Evolutionary conservation across 2,329 filamentous ascomycete species (phyloP).

Genomic region (Phaeosphaeriaceae sp.): DNA sequence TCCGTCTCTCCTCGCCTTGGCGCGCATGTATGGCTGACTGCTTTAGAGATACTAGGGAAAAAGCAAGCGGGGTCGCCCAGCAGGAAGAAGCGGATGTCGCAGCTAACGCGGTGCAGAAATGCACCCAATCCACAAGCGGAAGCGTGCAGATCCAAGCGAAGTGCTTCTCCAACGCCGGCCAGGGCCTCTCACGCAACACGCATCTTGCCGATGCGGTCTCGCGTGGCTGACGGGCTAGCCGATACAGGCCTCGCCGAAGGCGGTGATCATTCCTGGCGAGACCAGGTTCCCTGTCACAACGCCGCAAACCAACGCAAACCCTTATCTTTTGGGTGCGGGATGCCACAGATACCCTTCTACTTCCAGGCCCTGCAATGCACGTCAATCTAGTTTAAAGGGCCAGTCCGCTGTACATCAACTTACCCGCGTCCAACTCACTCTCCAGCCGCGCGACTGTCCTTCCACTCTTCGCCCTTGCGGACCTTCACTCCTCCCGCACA

Average conservation of each 20-base stretch:
- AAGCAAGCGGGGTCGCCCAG: constrained; percentile 7
- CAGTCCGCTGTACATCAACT: constrained; percentile 7
- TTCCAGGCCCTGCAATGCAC: constrained; percentile 16
- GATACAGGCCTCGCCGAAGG: not conserved
- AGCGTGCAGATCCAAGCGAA: not conserved
- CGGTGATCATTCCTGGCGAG: constrained; percentile 4
- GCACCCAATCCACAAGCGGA: not conserved
- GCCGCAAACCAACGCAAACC: constrained; percentile 36
- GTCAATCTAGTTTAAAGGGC: constrained; percentile 21
- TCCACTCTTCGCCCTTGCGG: not conserved
- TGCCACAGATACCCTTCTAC: constrained; percentile 29
- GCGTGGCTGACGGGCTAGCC: constrained; percentile 1
- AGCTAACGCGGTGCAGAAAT: constrained; percentile 3
- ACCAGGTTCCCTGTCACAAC: not conserved
- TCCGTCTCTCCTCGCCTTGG: not conserved
- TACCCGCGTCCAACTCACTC: not conserved
- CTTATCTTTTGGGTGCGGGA: constrained; percentile 44
- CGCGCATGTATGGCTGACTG: constrained; percentile 3
- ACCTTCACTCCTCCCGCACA: not conserved
- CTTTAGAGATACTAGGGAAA: not conserved
- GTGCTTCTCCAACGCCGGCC: not conserved
- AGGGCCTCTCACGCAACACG: not conserved
- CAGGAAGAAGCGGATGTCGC: not conserved
- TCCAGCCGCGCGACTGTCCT: not conserved
- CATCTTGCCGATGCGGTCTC: constrained; percentile 3